Percentiles rank a stretch among this genome's conserved stretches.
These are phyloP conservation scores for Quercus alba DNA, from an alignment of 306 rosid species.

Conservation along the genomic window DNA sequence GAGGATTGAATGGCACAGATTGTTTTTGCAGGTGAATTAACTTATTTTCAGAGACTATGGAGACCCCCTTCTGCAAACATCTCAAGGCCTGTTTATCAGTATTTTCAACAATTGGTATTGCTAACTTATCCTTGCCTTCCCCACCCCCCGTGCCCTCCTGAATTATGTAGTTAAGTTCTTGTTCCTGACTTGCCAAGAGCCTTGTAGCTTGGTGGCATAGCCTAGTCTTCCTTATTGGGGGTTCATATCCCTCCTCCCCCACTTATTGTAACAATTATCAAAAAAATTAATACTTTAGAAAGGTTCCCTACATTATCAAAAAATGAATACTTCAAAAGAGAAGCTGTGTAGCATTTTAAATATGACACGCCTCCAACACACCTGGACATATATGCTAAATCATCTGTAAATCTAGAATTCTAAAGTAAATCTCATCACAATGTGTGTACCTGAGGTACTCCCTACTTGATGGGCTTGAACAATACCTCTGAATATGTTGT, in stretches of 20 bases:
- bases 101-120: constrained; percentile 59
- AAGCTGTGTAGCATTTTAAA: neutral
- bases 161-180: neutral
- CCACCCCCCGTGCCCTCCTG: neutral
- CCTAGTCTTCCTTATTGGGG: too few species aligned
- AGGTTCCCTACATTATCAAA: neutral
- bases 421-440: neutral
- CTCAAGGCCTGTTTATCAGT: constrained; percentile 53
- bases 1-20: neutral
- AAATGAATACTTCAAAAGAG: neutral
- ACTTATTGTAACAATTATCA: too few species aligned
- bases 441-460: neutral
- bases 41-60: constrained; percentile 41
- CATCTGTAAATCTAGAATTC: neutral
- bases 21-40: constrained; percentile 43
- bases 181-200: neutral
- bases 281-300: neutral
- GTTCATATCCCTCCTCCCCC: too few species aligned
- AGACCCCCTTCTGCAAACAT: constrained; percentile 39
- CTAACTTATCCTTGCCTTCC: neutral
- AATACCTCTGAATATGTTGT: too few species aligned
- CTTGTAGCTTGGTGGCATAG: too few species aligned
- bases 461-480: too few species aligned
- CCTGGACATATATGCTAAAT: neutral
- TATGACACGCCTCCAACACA: neutral